These are phyloP conservation scores for Aspergillus steynii DNA, from an alignment of 495 filamentous ascomycete genomes.

Conservation along the genomic window DNA sequence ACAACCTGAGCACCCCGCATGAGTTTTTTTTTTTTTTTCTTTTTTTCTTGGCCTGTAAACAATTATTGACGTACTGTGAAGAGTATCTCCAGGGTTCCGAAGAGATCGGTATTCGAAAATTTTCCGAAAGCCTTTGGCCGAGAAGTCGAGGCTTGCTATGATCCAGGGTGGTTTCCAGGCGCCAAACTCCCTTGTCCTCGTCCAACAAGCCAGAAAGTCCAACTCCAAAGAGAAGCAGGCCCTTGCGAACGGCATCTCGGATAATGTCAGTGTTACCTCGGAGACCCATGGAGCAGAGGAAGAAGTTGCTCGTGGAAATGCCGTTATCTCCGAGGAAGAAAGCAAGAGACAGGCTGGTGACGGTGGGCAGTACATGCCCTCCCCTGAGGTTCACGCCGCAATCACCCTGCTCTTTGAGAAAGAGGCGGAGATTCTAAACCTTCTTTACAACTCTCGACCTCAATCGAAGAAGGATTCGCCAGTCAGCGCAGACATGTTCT, in stretches of 20 bases:
- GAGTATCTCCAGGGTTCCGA: conserved; percentile 73
- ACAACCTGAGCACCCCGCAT: neutral
- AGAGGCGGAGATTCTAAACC: conserved; percentile 74
- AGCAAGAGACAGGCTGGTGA: conserved; percentile 34
- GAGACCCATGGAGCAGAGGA: conserved; percentile 62
- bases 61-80: conserved; percentile 22
- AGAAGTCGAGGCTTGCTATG: conserved; percentile 75
- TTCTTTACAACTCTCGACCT: conserved; percentile 79
- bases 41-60: conserved; percentile 5
- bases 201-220: conserved; percentile 41
- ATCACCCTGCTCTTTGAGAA: conserved; percentile 80
- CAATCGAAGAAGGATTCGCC: conserved; percentile 47
- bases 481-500: conserved; percentile 85
- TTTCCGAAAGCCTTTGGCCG: conserved; percentile 74
- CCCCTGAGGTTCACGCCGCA: conserved; percentile 73
- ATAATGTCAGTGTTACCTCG: conserved; percentile 26
- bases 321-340: conserved; percentile 35
- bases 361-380: conserved; percentile 66
- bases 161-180: conserved; percentile 65
- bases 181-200: conserved; percentile 58
- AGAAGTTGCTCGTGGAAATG: conserved; percentile 64
- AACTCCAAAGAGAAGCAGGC: conserved; percentile 35
- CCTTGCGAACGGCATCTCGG: conserved; percentile 24
- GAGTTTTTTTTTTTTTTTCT: conserved; percentile 5
- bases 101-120: conserved; percentile 91